These are phyloP conservation scores for Cryptosporidium bovis DNA, from an alignment of 169 alveolate species.

Conservation along the genomic window DNA sequence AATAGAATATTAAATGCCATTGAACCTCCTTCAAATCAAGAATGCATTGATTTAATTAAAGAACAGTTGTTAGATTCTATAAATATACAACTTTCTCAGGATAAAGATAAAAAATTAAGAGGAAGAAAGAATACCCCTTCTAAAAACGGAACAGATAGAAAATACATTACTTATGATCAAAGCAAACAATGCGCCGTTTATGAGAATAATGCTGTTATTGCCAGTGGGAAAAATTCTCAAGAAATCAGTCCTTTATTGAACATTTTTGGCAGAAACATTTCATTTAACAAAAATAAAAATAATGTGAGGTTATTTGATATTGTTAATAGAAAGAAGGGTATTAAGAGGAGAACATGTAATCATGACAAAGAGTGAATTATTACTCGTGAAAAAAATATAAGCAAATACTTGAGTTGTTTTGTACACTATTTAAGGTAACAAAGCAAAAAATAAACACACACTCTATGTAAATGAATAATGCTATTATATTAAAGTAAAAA, in stretches of 20 bases:
- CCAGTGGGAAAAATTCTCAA: slow-evolving; percentile 44
- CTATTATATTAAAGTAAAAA: too few relatives aligned
- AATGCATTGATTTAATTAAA: slow-evolving; percentile 24
- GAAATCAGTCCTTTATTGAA: slow-evolving; percentile 18
- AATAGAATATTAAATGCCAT: not conserved
- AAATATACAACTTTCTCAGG: not conserved
- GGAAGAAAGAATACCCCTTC: slow-evolving; percentile 12
- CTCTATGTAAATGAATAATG: too few relatives aligned
- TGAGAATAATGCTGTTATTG: slow-evolving; percentile 27
- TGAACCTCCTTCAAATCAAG: slow-evolving; percentile 56
- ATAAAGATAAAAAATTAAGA: slow-evolving; percentile 21
- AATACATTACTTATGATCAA: not conserved
- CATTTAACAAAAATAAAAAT: not conserved
- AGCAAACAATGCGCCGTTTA: slow-evolving; percentile 22
- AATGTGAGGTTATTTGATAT: not conserved
- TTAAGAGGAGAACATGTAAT: slow-evolving; percentile 16
- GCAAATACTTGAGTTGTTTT: too few relatives aligned
- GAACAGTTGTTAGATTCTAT: not conserved
- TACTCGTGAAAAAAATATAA: too few relatives aligned
- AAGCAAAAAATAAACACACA: too few relatives aligned
- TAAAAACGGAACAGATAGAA: not conserved
- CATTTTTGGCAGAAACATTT: not conserved
- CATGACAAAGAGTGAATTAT: not conserved
- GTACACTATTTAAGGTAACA: too few relatives aligned
- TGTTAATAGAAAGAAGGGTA: not conserved